Base-by-base conservation (phyloP, 164 flowering plant species). In the Magnolia sinica region DNA sequence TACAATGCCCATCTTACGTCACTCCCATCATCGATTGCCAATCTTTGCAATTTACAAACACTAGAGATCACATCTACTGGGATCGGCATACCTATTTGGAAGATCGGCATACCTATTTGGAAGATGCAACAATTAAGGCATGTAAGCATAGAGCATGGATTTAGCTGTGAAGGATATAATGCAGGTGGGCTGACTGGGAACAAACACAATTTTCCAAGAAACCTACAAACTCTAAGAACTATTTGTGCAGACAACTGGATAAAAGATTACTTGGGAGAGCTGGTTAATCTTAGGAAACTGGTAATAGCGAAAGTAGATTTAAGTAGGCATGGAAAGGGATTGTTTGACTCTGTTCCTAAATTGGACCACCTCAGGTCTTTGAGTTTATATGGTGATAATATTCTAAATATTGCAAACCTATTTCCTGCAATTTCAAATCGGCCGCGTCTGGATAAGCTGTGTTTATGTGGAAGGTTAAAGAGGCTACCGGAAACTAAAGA, bases 321-420 rank as follows among this genome's bases (percentile, higher is more conserved):
- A 27, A 27, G n/a, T 1, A 9, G 4, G 19, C 11, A 68, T 18
- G 49, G 14, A 18, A 31, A 31, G 50, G 51, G 29, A 18, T 31
- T 68, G 45, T 68, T n/a, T 0, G 50, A 31, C 1, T 14, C 20
- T 18, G 0, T 68, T 68, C n/a, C 3, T 0, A 68, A 68, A 68
- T 14, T 27, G n/a, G 3, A 31, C 50, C 13, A 68, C 27, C 68
- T 65, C 0, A 10, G 11, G 27, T 0, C 11, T 8, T 1, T 65
- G 24, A 0, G 0, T 0, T 7, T 65, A 23, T 0, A 0, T 0
- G 1, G 3, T 4, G 71, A 4, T 14, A 14, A 23, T 23, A 23
- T 4, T 18, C 18, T 10, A 8, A 8, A 52, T 51, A 51, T 51
- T 51, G 9, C 55, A 31, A 11, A 7, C 16, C 71, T 14, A 16